These are phyloP conservation scores for Eimeria sp. DNA, from an alignment of 169 alveolate genomes.

Conservation along the genomic window DNA sequence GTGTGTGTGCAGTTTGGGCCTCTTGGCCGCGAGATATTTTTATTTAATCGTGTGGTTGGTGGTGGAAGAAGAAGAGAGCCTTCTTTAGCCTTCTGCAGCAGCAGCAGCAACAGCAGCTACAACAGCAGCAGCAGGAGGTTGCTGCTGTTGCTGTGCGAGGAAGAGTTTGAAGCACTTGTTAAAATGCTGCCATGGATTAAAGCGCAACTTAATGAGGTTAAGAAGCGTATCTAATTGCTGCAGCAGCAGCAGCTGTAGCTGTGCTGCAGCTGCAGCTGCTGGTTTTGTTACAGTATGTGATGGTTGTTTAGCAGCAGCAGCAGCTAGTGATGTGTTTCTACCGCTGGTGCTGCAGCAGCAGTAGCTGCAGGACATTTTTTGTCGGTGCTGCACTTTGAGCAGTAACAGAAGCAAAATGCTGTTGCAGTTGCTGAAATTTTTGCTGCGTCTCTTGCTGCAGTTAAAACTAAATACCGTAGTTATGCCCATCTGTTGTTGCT, in stretches of 20 bases:
- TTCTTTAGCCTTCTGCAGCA: conserved; percentile 47
- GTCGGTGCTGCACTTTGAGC: background rate
- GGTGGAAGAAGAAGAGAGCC: conserved; percentile 16
- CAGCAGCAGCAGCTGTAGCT: background rate
- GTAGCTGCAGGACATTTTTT: background rate
- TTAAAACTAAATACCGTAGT: background rate
- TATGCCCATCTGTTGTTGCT: background rate
- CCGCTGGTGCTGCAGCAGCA: background rate
- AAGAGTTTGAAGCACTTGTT: conserved; percentile 56
- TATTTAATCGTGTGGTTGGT: background rate
- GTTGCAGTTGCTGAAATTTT: background rate
- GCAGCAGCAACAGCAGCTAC: background rate
- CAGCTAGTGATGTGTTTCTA: background rate
- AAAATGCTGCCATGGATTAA: conserved; percentile 51
- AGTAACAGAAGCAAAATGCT: background rate
- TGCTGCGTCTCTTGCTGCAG: background rate
- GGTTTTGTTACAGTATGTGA: background rate
- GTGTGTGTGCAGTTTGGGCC: conserved; percentile 60
- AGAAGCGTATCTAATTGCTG: conserved; percentile 34
- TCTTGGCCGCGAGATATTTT: conserved; percentile 41
- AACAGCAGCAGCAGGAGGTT: conserved; percentile 22
- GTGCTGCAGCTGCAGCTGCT: background rate
- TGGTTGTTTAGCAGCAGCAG: background rate
- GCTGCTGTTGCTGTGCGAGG: background rate
- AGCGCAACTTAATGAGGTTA: conserved; percentile 21